phyloP scores from a whole-genome alignment of 1,284 basidiomycete genomes.

The Volvariella volvacea region DNA sequence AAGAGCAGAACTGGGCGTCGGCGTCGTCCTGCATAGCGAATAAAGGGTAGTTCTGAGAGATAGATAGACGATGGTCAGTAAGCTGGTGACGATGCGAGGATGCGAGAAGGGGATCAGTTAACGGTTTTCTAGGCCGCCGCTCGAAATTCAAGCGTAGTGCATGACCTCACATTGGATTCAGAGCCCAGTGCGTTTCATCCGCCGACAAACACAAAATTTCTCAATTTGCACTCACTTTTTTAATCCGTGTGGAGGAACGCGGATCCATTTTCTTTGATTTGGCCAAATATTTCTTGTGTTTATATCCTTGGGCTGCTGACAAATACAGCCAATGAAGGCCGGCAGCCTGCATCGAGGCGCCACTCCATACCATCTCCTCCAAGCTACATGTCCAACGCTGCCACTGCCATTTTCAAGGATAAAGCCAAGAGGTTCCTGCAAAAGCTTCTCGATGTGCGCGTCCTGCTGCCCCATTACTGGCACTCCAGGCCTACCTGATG shows the following conservation, averaged over 20 bases:
- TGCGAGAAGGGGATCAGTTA: conserved; percentile 48
- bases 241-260: neutral
- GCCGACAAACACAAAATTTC: neutral
- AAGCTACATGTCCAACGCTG: conserved; percentile 1
- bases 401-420: conserved; percentile 1
- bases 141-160: conserved; percentile 63
- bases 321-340: too few species aligned
- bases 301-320: too few species aligned
- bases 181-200: conserved; percentile 91
- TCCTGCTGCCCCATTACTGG: neutral
- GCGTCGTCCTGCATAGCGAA: conserved; percentile 9
- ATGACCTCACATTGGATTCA: conserved; percentile 61
- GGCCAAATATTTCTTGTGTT: too few species aligned
- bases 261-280: conserved; percentile 5
- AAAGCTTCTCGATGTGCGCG: conserved; percentile 14
- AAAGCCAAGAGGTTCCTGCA: conserved; percentile 12
- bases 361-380: conserved; percentile 1
- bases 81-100: conserved; percentile 4
- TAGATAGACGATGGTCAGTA: conserved; percentile 8
- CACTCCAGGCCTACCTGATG: neutral
- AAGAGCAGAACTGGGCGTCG: conserved; percentile 16
- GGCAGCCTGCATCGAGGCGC: neutral
- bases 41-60: neutral
- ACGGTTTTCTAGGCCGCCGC: conserved; percentile 90
- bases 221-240: conserved; percentile 11